These are phyloP conservation scores for Besnoitia besnoiti DNA, from an alignment of 169 alveolate species.

Conservation along the genomic window DNA sequence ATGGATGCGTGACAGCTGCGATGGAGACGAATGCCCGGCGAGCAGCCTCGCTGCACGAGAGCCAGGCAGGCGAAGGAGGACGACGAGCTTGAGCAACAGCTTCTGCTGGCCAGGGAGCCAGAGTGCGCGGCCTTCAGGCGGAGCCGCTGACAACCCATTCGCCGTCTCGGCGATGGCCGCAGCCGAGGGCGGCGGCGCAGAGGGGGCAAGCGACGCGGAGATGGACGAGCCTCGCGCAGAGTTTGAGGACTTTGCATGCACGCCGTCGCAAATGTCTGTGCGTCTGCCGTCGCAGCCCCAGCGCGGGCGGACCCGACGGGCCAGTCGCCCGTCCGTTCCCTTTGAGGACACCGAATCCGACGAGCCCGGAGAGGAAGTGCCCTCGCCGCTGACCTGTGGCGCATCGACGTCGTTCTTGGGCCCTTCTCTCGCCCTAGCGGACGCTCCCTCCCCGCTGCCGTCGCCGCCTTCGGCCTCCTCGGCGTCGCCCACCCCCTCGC, in stretches of 20 bases:
- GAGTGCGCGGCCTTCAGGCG: neutral
- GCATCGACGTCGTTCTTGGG: too few relatives aligned
- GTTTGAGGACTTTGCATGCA: neutral
- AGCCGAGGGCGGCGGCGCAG: neutral
- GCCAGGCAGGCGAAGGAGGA: too few relatives aligned
- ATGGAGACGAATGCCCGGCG: neutral
- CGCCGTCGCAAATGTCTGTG: conserved; percentile 5
- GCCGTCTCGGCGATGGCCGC: too few relatives aligned
- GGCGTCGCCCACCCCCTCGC: neutral
- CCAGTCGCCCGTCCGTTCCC: neutral
- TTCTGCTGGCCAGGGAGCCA: neutral
- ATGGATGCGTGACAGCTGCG: too few relatives aligned
- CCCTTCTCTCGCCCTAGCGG: neutral
- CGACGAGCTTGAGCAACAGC: too few relatives aligned
- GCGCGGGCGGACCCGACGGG: neutral
- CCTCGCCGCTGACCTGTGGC: neutral
- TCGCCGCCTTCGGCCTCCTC: neutral
- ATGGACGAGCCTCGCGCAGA: neutral
- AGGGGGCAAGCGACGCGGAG: neutral
- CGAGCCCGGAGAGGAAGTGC: neutral
- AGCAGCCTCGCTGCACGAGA: neutral
- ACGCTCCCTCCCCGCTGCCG: neutral
- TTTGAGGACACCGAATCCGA: neutral
- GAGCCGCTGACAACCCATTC: neutral
- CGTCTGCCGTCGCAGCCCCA: conserved; percentile 10